phyloP scores from a whole-genome alignment of 2,329 filamentous ascomycete species.

The Trichoderma sp. region DNA sequence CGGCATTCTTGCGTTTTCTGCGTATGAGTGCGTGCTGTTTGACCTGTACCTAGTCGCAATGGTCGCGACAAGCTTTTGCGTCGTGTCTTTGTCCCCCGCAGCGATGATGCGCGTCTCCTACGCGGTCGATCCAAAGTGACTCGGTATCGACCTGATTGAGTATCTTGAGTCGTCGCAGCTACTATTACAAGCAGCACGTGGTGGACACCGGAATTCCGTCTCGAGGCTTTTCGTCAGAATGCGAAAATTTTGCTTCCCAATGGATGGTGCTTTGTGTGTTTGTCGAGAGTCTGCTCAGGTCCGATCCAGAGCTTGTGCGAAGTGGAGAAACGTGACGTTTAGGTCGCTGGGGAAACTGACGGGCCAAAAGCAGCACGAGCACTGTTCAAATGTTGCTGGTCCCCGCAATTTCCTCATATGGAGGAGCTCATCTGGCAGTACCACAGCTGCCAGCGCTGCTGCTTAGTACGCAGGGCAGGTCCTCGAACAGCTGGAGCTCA shows the following conservation, averaged over 20 bases:
- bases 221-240: too few species aligned
- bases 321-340: conserved; percentile 34
- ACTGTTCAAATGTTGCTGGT: neutral
- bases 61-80: too few species aligned
- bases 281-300: conserved; percentile 10
- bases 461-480: neutral
- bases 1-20: conserved; percentile 14
- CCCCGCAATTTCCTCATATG: conserved; percentile 22
- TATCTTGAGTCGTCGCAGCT: too few species aligned
- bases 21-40: neutral
- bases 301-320: too few species aligned
- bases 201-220: too few species aligned
- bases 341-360: conserved; percentile 38
- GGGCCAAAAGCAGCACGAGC: neutral
- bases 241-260: neutral
- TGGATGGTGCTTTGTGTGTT: neutral
- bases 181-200: too few species aligned
- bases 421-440: too few species aligned
- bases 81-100: too few species aligned
- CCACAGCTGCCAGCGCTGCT: too few species aligned
- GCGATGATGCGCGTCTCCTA: conserved; percentile 9
- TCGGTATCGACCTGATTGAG: neutral
- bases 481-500: conserved; percentile 16
- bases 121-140: neutral
- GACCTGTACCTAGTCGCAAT: neutral